These are phyloP conservation scores for Tetracentron sinense DNA, from an alignment of 164 flowering plant genomes.

Conservation along the genomic window DNA sequence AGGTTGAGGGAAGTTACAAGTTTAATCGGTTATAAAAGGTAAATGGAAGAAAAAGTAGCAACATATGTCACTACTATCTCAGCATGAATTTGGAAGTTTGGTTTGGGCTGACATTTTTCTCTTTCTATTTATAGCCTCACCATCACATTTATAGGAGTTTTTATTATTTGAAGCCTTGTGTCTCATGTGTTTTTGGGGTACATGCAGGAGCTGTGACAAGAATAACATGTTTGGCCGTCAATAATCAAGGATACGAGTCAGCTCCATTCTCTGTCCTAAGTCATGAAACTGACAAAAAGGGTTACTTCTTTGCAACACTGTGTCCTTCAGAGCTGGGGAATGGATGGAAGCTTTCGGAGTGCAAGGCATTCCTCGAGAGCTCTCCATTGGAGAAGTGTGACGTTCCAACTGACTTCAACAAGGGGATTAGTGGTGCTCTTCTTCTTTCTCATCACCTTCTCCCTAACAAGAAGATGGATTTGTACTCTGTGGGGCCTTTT, in stretches of 20 bases:
- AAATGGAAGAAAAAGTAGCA: too few relatives aligned
- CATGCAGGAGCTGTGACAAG: slow-evolving; percentile 37
- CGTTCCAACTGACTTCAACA: slow-evolving; percentile 31
- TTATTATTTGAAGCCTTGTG: too few relatives aligned
- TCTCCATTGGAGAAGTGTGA: slow-evolving; percentile 34
- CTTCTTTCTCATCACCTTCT: slow-evolving; percentile 23
- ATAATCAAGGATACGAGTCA: slow-evolving; percentile 27
- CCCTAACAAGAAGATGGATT: slow-evolving; percentile 21
- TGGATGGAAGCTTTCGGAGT: slow-evolving; percentile 19
- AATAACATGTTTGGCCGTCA: slow-evolving; percentile 30
- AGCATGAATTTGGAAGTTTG: too few relatives aligned
- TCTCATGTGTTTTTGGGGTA: background rate
- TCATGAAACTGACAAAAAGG: slow-evolving; percentile 31
- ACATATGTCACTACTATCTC: too few relatives aligned
- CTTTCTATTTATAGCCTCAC: too few relatives aligned
- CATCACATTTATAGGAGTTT: too few relatives aligned
- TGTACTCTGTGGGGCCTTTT: slow-evolving; percentile 43
- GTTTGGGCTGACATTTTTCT: too few relatives aligned
- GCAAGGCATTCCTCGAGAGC: slow-evolving; percentile 39
- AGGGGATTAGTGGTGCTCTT: slow-evolving; percentile 31
- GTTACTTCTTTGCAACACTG: slow-evolving; percentile 35
- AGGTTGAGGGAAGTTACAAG: too few relatives aligned
- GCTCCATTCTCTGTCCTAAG: slow-evolving; percentile 30
- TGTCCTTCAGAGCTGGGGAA: slow-evolving; percentile 18
- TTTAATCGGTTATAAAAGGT: too few relatives aligned